Evolutionary conservation across 306 rosid species (phyloP).

Genomic region (Heteromeles arbutifolia): DNA sequence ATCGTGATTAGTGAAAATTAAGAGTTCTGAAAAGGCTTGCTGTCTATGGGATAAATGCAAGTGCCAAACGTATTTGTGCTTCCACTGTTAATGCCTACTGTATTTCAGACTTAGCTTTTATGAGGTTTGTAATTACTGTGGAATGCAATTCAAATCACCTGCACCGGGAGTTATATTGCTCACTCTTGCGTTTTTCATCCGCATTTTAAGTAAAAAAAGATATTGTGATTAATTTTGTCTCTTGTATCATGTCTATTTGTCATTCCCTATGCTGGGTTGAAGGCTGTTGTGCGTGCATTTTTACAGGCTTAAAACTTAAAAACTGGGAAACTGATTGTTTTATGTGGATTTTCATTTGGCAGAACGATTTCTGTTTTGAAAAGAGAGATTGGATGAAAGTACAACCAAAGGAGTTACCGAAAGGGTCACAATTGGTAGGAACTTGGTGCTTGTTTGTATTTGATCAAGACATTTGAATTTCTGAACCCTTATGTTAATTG

Average conservation of each 20-base stretch:
- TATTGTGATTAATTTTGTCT: neutral
- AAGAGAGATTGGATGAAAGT: slow-evolving; percentile 88
- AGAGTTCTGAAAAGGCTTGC: neutral
- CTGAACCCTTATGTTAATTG: neutral
- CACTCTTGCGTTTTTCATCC: neutral
- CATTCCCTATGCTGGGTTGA: neutral
- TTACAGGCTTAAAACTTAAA: neutral
- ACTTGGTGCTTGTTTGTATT: slow-evolving; percentile 7
- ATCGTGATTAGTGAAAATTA: neutral
- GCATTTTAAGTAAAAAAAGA: neutral
- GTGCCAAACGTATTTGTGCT: neutral
- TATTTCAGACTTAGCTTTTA: neutral
- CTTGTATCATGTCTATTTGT: neutral
- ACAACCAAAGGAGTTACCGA: slow-evolving; percentile 56
- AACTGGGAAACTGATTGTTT: neutral
- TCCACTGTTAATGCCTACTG: neutral
- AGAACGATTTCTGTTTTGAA: slow-evolving; percentile 87
- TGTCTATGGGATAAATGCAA: neutral
- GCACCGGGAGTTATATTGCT: neutral
- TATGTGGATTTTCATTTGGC: slow-evolving; percentile 20
- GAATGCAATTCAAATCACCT: neutral
- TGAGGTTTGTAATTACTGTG: neutral
- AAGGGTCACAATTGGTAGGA: slow-evolving; percentile 68
- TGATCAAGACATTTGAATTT: slow-evolving; percentile 7
- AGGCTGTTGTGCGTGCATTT: neutral